These are phyloP conservation scores for Astrephomene gubernaculifera DNA, from an alignment of 139 green algal species.

Conservation along the genomic window DNA sequence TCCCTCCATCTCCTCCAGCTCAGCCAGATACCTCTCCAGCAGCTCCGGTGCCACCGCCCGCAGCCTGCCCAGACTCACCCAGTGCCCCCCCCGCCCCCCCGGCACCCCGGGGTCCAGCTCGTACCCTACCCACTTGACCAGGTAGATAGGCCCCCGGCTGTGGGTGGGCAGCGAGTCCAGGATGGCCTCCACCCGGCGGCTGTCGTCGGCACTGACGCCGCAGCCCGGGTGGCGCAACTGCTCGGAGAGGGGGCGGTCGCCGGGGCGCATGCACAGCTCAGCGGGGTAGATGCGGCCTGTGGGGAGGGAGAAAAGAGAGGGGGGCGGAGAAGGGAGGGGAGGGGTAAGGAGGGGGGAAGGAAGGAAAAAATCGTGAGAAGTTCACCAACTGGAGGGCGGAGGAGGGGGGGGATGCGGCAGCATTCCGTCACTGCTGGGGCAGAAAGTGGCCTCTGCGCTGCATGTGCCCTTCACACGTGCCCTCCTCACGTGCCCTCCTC, in stretches of 20 bases:
- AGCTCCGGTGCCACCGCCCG: not conserved
- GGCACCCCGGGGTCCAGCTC: constrained; percentile 11
- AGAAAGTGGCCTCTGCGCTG: no score
- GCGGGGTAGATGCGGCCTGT: not conserved
- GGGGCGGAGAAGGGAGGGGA: not conserved
- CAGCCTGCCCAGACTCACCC: not conserved
- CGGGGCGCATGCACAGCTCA: not conserved
- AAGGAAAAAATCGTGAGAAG: not conserved
- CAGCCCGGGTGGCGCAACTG: not conserved
- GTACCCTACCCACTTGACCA: constrained; percentile 20
- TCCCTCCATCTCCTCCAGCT: not conserved
- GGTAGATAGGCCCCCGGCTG: not conserved
- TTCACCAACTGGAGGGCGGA: not conserved
- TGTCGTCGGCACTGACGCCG: not conserved
- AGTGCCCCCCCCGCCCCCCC: not conserved
- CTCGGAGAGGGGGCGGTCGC: not conserved
- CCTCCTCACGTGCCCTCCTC: no score
- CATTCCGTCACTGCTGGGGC: no score
- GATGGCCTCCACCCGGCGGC: not conserved
- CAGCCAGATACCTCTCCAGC: not conserved
- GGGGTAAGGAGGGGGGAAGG: not conserved
- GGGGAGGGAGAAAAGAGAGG: not conserved
- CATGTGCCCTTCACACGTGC: no score
- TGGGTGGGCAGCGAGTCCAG: not conserved
- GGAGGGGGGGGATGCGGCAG: not conserved